phyloP scores from a whole-genome alignment of 1,284 basidiomycete genomes.

The Tylopilus sp. region DNA sequence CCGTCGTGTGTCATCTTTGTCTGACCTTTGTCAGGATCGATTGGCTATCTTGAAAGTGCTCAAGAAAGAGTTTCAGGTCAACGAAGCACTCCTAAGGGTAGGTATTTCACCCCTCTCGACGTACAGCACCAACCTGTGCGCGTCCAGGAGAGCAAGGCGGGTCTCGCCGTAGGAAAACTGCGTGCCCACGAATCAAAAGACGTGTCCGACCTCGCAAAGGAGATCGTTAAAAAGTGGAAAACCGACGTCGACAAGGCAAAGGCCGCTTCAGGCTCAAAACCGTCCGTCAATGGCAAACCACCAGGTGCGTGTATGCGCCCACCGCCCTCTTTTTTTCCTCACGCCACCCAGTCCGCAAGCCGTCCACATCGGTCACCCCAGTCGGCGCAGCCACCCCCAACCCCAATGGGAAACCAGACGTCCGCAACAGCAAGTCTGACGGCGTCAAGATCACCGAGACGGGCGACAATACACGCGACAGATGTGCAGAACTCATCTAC shows the following conservation, averaged over 20 bases:
- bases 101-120: conserved; percentile 48
- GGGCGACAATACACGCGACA: conserved; percentile 85
- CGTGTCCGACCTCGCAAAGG: conserved; percentile 89
- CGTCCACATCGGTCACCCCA: conserved; percentile 26
- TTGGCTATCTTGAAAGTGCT: conserved; percentile 76
- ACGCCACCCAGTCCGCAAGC: conserved; percentile 41
- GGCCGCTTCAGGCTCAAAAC: conserved; percentile 48
- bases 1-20: background rate
- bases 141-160: conserved; percentile 88
- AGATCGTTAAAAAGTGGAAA: conserved; percentile 95
- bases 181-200: conserved; percentile 79
- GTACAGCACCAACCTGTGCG: conserved; percentile 2
- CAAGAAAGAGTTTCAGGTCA: conserved; percentile 85
- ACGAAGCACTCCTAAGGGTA: conserved; percentile 90
- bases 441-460: conserved; percentile 68
- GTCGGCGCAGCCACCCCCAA: conserved; percentile 49
- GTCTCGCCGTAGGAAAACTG: conserved; percentile 93
- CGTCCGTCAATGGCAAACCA: conserved; percentile 33
- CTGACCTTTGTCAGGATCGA: too few relatives aligned
- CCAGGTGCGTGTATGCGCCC: conserved; percentile 42
- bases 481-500: conserved; percentile 92
- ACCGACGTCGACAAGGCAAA: conserved; percentile 86
- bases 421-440: conserved; percentile 77
- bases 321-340: background rate
- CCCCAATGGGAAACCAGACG: conserved; percentile 52